Evolutionary conservation across 2,329 filamentous ascomycete genomes (phyloP), one percentile per base, ranked within the genome.

Genomic region (Periconia sp.): DNA sequence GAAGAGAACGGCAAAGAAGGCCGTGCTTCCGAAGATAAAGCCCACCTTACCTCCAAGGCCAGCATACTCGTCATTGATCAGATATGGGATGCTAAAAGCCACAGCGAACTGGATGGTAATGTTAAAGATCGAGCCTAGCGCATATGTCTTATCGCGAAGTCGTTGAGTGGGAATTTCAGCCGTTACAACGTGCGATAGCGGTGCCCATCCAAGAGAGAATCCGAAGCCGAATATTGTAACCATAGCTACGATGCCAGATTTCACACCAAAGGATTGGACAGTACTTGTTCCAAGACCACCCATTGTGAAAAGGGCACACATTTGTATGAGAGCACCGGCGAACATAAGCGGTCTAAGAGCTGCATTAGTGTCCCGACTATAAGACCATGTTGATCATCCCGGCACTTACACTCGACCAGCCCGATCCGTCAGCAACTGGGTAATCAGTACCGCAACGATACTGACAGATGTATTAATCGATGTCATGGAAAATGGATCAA

Each of bases 21-120:
- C 49, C 25, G 52, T 53, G 19, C 57, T 50, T 5, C 69, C 72
- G 31, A 68, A 74, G n/a, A 74, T 71, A 33, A 71, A 73, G 2
- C 71, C 70, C 0, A 73, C 59, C 26, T 67, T 70, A 13, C 57
- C 58, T 0, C 60, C 65, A 1, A 74, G 57, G 11, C 54, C 54
- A 5, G 68, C 72, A 31, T 73, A 72, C 2, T 55, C 53, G 1
- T 53, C 45, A 21, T 71, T 59, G n/a, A 72, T 50, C 0, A 75
- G 60, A 23, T 74, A 73, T 0, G 71, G 69, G 9, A 69, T 52
- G 0, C 64, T 66, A 44, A 73, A 74, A 0, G 60, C 61, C 1
- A 69, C 63, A 3, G 57, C 60, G 33, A 64, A 64, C 13, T 42
- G 33, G 12, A 47, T 38, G 15, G 26, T 23, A 24, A 43, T 43